Evolutionary conservation across 352 stramenopile genomes (phyloP).

Genomic region (Pelagophyceae sp.): DNA sequence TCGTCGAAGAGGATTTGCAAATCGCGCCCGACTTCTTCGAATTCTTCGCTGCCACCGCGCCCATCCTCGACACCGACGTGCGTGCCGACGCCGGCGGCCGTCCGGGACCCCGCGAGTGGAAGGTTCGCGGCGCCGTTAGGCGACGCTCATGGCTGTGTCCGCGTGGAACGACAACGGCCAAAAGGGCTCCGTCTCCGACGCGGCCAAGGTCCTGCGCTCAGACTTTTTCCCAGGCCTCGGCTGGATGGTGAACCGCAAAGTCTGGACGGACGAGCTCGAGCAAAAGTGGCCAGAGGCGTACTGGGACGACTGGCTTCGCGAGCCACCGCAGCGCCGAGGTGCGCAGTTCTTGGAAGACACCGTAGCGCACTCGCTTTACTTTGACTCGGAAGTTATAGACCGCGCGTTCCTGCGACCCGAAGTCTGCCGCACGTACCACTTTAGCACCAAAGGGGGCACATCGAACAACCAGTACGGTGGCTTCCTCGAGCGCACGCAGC

Average conservation of each 20-base stretch:
- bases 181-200: conserved; percentile 31
- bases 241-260: conserved; percentile 63
- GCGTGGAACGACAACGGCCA: conserved; percentile 70
- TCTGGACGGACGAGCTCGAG: conserved; percentile 44
- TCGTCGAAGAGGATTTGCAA: conserved; percentile 71
- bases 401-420: no score
- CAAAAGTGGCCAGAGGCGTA: conserved; percentile 52
- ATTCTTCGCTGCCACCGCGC: conserved; percentile 56
- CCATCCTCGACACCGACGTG: conserved; percentile 53
- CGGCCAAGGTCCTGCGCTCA: conserved; percentile 38
- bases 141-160: conserved; percentile 57
- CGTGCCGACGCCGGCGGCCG: neutral
- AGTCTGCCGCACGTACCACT: conserved; percentile 60
- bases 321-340: conserved; percentile 47
- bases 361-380: no score
- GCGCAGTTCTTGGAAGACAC: no score
- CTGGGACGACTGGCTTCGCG: conserved; percentile 76
- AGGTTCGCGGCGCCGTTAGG: no score
- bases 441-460: conserved; percentile 54
- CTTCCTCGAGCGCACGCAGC: conserved; percentile 47
- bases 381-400: no score
- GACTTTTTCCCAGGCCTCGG: conserved; percentile 77
- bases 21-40: conserved; percentile 69
- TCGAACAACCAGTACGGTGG: conserved; percentile 45
- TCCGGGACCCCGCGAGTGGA: no score